Evolutionary conservation across 257 asterid species (phyloP).

Genomic region (Solanum commersonii): DNA sequence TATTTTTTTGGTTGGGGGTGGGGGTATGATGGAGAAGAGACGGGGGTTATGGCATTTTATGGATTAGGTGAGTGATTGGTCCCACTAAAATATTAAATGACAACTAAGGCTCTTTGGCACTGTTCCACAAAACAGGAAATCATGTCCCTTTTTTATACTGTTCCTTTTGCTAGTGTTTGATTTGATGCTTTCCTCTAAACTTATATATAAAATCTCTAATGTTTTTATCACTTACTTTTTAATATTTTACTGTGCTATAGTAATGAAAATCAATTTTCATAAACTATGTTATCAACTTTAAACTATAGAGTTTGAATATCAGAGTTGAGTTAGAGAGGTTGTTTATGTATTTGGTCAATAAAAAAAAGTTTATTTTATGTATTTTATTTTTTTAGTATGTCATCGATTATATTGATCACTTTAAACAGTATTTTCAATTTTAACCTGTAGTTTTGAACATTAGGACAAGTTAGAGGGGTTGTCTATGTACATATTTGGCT

Average conservation of each 20-base stretch:
- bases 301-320: background rate
- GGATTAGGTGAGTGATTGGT: constrained; percentile 26
- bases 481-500: background rate
- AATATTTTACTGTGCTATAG: background rate
- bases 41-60: constrained; percentile 23
- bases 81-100: constrained; percentile 30
- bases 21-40: background rate
- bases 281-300: background rate
- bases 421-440: no score
- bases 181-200: background rate
- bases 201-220: background rate
- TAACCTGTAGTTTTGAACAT: background rate
- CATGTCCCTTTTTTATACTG: constrained; percentile 11
- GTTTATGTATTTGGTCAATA: background rate
- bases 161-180: background rate
- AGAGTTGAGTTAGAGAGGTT: background rate
- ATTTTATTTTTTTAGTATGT: no score
- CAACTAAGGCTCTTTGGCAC: constrained; percentile 30
- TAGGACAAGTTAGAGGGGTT: background rate
- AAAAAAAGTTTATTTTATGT: no score
- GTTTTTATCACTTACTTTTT: background rate
- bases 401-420: no score
- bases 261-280: background rate
- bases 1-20: rapidly evolving
- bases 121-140: constrained; percentile 23